Conservation (phyloP, 1,139 yeast genomes). For the Suhomyces yuchorum region DNA sequence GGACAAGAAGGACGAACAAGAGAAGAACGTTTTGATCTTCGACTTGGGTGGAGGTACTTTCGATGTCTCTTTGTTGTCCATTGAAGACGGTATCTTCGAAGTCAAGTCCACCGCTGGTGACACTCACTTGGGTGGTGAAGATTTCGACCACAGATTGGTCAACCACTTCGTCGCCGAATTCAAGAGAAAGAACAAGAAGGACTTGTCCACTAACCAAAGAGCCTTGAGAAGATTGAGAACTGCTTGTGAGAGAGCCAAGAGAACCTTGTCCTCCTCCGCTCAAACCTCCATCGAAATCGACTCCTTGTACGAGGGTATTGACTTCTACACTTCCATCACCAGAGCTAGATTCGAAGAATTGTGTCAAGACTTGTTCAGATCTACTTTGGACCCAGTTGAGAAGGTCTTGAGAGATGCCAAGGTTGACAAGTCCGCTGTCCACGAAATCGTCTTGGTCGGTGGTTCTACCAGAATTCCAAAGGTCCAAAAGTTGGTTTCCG, state of each 20-base stretch:
- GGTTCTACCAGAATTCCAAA: conserved; percentile 47
- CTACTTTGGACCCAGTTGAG: conserved; percentile 43
- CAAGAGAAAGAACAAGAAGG: conserved; percentile 45
- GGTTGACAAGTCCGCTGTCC: conserved; percentile 39
- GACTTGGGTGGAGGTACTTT: conserved; percentile 99
- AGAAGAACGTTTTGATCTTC: conserved; percentile 85
- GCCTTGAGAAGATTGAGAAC: conserved; percentile 46
- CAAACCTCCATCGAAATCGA: conserved; percentile 43
- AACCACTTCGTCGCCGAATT: conserved; percentile 39
- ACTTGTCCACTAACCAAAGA: conserved; percentile 40
- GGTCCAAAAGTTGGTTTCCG: conserved; percentile 43
- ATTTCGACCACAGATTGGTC: conserved; percentile 51
- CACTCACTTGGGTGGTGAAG: conserved; percentile 97
- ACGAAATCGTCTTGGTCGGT: conserved; percentile 45
- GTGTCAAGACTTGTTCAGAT: conserved; percentile 43
- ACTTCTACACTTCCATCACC: conserved; percentile 43
- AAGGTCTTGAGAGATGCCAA: conserved; percentile 44
- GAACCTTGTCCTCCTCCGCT: conserved; percentile 42
- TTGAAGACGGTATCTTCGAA: conserved; percentile 95
- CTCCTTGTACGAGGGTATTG: conserved; percentile 42
- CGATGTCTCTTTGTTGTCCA: conserved; percentile 90
- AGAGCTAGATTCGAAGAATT: conserved; percentile 46
- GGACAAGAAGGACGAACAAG: conserved; percentile 67
- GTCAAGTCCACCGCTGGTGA: conserved; percentile 99
- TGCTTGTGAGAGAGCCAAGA: conserved; percentile 45